Conservation (phyloP, 192 early-diverging fungal species). For the Coemansia aciculifera region DNA sequence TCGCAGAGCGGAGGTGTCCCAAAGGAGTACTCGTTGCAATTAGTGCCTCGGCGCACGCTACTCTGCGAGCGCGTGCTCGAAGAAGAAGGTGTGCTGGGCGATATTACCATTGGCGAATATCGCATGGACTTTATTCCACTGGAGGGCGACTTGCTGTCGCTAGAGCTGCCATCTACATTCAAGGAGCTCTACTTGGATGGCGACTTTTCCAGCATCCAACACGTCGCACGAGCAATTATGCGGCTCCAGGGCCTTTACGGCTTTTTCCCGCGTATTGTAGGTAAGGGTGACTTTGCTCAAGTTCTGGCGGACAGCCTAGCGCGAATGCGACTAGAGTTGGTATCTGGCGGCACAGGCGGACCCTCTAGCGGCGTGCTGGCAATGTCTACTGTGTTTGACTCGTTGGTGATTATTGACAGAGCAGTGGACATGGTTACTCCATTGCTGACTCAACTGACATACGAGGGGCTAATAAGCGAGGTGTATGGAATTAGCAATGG, state of each 20-base stretch:
- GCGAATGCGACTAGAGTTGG: slow-evolving; percentile 81
- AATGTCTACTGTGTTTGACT: slow-evolving; percentile 71
- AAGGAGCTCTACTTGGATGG: slow-evolving; percentile 75
- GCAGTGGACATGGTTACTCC: slow-evolving; percentile 89
- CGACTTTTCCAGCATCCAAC: slow-evolving; percentile 46
- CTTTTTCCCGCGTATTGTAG: slow-evolving; percentile 85
- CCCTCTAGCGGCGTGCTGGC: slow-evolving; percentile 31
- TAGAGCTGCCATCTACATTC: slow-evolving; percentile 81
- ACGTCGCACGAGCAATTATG: slow-evolving; percentile 72
- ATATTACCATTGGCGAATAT: slow-evolving; percentile 82
- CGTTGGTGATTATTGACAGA: slow-evolving; percentile 88
- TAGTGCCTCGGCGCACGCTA: slow-evolving; percentile 86
- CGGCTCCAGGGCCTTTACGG: slow-evolving; percentile 86
- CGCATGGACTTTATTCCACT: slow-evolving; percentile 88
- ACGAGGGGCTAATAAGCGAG: slow-evolving; percentile 96
- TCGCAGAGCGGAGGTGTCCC: slow-evolving; percentile 13
- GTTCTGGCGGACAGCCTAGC: slow-evolving; percentile 72
- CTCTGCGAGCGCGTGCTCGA: slow-evolving; percentile 93
- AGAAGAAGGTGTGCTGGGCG: slow-evolving; percentile 89
- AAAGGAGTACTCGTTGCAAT: slow-evolving; percentile 70
- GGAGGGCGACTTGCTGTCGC: slow-evolving; percentile 85
- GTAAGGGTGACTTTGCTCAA: slow-evolving; percentile 85
- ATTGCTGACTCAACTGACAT: slow-evolving; percentile 92
- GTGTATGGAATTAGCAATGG: slow-evolving; percentile 75
- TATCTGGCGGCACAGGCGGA: slow-evolving; percentile 29